These are phyloP conservation scores for Ustilago tritici DNA, from an alignment of 1,284 basidiomycete species.

Conservation along the genomic window DNA sequence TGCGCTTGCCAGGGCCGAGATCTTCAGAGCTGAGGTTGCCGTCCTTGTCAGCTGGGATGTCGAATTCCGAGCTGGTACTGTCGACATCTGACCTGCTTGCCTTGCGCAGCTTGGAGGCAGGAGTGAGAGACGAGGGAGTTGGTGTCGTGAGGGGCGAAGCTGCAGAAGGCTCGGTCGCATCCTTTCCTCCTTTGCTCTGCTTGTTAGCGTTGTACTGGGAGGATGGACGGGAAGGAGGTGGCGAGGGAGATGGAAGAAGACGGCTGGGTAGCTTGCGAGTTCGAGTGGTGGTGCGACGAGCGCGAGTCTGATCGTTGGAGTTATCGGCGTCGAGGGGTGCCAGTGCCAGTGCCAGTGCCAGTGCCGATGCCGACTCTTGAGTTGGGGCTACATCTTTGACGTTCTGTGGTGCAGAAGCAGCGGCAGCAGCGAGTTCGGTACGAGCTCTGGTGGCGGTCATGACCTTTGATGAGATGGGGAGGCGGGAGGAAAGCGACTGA, in stretches of 20 bases:
- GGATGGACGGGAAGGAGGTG: conserved; percentile 42
- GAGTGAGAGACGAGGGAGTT: conserved; percentile 5
- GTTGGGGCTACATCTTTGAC: conserved; percentile 22
- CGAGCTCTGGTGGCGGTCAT: conserved; percentile 54
- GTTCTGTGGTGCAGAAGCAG: conserved; percentile 27
- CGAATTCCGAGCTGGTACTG: conserved; percentile 14
- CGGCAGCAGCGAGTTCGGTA: conserved; percentile 39
- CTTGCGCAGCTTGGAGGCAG: conserved; percentile 19
- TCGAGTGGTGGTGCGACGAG: conserved; percentile 49
- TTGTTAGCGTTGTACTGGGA: conserved; percentile 35
- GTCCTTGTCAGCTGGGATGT: conserved; percentile 23
- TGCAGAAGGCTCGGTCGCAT: conserved; percentile 4
- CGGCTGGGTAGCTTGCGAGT: conserved; percentile 53
- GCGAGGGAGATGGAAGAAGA: conserved; percentile 51
- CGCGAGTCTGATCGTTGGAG: conserved; percentile 32
- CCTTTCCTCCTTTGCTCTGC: conserved; percentile 35
- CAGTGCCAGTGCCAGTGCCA: not conserved
- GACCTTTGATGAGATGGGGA: conserved; percentile 20
- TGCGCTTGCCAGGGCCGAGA: conserved; percentile 53
- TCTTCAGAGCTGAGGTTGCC: conserved; percentile 21
- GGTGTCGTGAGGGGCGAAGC: conserved; percentile 12
- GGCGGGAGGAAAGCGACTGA: not conserved
- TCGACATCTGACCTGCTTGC: conserved; percentile 22
- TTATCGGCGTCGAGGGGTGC: conserved; percentile 15
- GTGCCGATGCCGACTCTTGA: conserved; percentile 11